Conservation (phyloP, 352 stramenopile genomes). For the Paralagenidium karlingii region DNA sequence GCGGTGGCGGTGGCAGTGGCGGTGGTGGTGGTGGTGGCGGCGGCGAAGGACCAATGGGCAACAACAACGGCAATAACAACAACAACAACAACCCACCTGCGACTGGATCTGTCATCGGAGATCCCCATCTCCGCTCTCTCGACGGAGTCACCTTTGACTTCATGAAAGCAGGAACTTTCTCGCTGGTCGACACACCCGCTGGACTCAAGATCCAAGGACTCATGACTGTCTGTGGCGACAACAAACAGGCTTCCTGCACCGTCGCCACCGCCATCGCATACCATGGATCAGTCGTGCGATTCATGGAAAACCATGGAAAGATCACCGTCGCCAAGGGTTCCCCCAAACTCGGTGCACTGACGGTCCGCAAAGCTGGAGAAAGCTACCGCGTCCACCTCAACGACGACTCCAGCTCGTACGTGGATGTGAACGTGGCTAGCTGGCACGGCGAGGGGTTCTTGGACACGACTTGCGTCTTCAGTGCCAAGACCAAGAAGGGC, state of each 20-base stretch:
- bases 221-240: neutral
- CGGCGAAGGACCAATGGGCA: too few species aligned
- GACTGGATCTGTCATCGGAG: too few species aligned
- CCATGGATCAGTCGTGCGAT: constrained; percentile 1
- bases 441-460: neutral
- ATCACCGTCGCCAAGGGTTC: neutral
- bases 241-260: neutral
- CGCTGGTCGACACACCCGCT: constrained; percentile 1
- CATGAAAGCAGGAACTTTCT: constrained; percentile 1
- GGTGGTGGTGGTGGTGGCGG: too few species aligned
- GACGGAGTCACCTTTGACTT: constrained; percentile 1
- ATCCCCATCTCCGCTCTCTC: constrained; percentile 2
- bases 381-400: constrained; percentile 1
- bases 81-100: too few species aligned
- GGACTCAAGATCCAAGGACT: neutral
- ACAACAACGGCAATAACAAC: too few species aligned
- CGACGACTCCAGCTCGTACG: neutral
- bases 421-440: constrained; percentile 1
- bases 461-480: neutral
- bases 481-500: neutral
- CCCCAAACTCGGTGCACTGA: neutral
- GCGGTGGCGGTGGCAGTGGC: too few species aligned
- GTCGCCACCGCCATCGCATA: neutral
- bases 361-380: neutral
- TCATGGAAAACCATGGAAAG: neutral